phyloP scores from a whole-genome alignment of 106 monocot genomes.

The Hemerocallis citrina region DNA sequence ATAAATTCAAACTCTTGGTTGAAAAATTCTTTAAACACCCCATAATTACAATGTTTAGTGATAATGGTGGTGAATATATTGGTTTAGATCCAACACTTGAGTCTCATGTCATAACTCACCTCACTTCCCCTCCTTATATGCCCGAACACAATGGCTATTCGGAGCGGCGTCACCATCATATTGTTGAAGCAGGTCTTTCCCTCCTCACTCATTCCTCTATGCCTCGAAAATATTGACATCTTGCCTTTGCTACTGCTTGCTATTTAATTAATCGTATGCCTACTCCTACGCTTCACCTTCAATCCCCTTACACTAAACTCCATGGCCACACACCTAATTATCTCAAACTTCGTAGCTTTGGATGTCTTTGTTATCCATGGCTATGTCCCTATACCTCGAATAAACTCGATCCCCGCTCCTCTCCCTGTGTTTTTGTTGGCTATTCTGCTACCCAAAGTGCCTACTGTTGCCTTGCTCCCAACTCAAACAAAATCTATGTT shows the following conservation, averaged over 20 bases:
- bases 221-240: not conserved
- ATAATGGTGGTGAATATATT: too few species aligned
- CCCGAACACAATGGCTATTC: not conserved
- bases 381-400: not conserved
- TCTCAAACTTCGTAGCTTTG: not conserved
- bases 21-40: too few species aligned
- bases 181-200: conserved; percentile 5
- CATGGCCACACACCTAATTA: not conserved
- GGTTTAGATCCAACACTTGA: too few species aligned
- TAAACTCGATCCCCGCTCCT: not conserved
- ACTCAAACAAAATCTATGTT: too few species aligned
- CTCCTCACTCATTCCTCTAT: not conserved
- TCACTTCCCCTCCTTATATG: not conserved
- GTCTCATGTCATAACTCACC: not conserved
- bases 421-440: not conserved
- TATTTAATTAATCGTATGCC: conserved; percentile 3
- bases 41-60: too few species aligned
- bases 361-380: not conserved
- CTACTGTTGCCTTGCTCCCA: not conserved
- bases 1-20: too few species aligned
- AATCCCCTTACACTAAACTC: not conserved
- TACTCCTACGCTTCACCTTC: not conserved
- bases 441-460: not conserved
- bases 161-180: not conserved
- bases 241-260: not conserved